These are phyloP conservation scores for Aristolochia californica DNA, from an alignment of 164 flowering plant genomes.

Conservation along the genomic window DNA sequence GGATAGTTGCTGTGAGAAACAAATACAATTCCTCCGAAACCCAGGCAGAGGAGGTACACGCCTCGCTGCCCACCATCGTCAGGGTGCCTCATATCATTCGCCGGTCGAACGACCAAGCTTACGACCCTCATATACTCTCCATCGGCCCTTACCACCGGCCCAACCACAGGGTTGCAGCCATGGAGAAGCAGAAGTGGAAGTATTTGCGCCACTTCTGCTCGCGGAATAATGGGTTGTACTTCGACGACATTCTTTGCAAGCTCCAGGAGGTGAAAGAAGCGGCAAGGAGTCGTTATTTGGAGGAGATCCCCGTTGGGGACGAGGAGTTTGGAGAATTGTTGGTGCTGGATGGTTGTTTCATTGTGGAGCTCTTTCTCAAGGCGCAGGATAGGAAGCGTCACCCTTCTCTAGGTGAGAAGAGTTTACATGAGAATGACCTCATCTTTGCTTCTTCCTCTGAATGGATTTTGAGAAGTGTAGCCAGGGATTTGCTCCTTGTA, in stretches of 20 bases:
- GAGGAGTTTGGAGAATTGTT: slow-evolving; percentile 4
- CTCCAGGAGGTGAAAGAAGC: background rate
- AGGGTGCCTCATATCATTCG: background rate
- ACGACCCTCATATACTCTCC: slow-evolving; percentile 4
- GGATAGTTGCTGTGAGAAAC: no score
- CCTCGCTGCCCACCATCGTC: background rate
- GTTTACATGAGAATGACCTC: background rate
- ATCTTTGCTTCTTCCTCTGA: background rate
- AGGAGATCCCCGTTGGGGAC: background rate
- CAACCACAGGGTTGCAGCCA: background rate
- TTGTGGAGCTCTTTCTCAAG: slow-evolving; percentile 1
- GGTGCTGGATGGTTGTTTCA: slow-evolving; percentile 7
- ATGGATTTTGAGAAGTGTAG: background rate
- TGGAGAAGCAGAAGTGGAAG: slow-evolving; percentile 6
- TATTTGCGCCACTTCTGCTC: background rate
- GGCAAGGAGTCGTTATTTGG: background rate
- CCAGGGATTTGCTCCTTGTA: background rate
- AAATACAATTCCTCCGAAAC: no score
- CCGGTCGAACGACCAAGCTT: background rate
- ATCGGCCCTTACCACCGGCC: slow-evolving; percentile 7
- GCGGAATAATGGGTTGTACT: background rate
- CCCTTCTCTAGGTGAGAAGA: background rate
- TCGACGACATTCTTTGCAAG: background rate
- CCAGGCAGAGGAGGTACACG: no score
- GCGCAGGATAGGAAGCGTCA: background rate